Percentiles rank a stretch among this genome's conserved stretches.
These are phyloP conservation scores for Reticulascus tulasneorum DNA, from an alignment of 2,329 filamentous ascomycete genomes.

Conservation along the genomic window DNA sequence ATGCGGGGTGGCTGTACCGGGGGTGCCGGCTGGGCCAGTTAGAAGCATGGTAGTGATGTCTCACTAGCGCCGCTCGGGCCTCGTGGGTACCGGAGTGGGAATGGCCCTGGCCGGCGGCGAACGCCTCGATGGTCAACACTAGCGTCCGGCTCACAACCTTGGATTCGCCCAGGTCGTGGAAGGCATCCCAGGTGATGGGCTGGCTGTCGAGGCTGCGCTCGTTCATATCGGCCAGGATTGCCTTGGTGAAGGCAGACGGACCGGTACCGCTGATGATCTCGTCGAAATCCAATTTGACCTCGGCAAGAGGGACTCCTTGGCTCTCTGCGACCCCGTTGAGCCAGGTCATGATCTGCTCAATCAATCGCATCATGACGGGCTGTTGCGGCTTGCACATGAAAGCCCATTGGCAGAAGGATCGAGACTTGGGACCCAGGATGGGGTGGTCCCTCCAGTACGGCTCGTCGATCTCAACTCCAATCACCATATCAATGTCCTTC, in stretches of 20 bases:
- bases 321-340: constrained; percentile 54
- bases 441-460: constrained; percentile 60
- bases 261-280: constrained; percentile 71
- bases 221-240: constrained; percentile 60
- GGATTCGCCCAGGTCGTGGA: constrained; percentile 64
- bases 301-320: constrained; percentile 54
- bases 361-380: constrained; percentile 63
- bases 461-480: constrained; percentile 69
- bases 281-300: constrained; percentile 66
- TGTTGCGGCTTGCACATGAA: constrained; percentile 66
- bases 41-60: constrained; percentile 72
- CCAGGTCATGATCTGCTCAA: constrained; percentile 67
- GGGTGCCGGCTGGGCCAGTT: constrained; percentile 66
- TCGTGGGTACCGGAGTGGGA: constrained; percentile 70
- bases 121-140: constrained; percentile 67
- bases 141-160: constrained; percentile 61
- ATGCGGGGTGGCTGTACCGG: constrained; percentile 63
- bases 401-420: constrained; percentile 73
- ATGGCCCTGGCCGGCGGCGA: constrained; percentile 69
- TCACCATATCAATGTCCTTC: constrained; percentile 65
- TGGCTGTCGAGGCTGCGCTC: constrained; percentile 25
- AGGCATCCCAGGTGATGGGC: constrained; percentile 56
- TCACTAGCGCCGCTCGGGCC: constrained; percentile 61
- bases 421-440: constrained; percentile 63
- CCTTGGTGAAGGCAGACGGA: constrained; percentile 64